Evolutionary conservation across 768 basidiomycete species (phyloP).

Genomic region (Austroboletus eburneus): DNA sequence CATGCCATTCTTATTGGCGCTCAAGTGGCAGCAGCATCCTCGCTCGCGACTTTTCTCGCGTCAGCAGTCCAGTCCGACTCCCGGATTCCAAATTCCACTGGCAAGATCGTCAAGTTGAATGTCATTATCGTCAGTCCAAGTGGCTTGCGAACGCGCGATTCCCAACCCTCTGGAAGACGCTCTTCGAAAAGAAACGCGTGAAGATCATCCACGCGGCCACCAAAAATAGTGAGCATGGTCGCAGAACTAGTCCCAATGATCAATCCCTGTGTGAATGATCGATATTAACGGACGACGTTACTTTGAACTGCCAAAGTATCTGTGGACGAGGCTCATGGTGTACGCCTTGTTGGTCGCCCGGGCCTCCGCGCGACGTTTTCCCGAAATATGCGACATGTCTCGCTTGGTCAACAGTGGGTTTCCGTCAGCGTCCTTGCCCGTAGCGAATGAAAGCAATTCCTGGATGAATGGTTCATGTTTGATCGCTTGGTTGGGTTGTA

Average conservation of each 20-base stretch:
- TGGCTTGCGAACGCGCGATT: conserved; percentile 43
- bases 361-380: conserved; percentile 63
- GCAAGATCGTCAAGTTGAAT: conserved; percentile 44
- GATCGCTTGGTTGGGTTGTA: conserved; percentile 42
- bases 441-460: conserved; percentile 53
- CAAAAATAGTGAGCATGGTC: conserved; percentile 61
- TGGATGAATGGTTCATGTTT: conserved; percentile 33
- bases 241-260: conserved; percentile 42
- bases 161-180: too few species aligned
- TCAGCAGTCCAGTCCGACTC: conserved; percentile 19
- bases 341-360: too few species aligned
- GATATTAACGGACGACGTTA: too few species aligned
- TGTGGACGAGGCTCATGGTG: conserved; percentile 46
- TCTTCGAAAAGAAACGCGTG: conserved; percentile 45
- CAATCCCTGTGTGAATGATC: conserved; percentile 26
- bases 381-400: conserved; percentile 55
- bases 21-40: too few species aligned
- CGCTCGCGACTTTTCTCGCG: not conserved
- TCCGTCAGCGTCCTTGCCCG: conserved; percentile 51
- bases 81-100: conserved; percentile 20
- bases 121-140: conserved; percentile 54
- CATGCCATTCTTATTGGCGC: too few species aligned
- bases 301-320: conserved; percentile 66
- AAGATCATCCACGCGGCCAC: conserved; percentile 55
- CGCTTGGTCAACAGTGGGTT: conserved; percentile 46